Conservation (phyloP, 2,329 filamentous ascomycete genomes). For the Fusarium sacchari region DNA sequence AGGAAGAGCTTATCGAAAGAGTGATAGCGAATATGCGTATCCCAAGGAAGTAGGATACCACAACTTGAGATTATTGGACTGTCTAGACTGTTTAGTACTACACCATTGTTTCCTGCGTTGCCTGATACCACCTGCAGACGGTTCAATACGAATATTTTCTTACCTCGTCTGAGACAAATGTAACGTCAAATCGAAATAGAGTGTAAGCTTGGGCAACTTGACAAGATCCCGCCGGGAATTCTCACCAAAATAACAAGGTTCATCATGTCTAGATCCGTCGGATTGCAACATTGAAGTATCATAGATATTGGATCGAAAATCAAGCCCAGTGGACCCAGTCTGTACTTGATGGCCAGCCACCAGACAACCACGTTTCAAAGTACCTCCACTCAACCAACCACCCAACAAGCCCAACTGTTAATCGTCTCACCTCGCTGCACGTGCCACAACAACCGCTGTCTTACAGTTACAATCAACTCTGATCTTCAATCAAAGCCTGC, state of each 20-base stretch:
- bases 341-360: constrained; percentile 23
- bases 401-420: constrained; percentile 38
- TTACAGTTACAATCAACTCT: constrained; percentile 26
- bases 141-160: not conserved
- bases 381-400: constrained; percentile 39
- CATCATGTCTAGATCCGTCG: not conserved
- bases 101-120: not conserved
- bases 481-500: constrained; percentile 30
- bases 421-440: constrained; percentile 41
- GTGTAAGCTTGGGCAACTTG: not conserved
- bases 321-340: constrained; percentile 29
- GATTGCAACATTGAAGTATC: constrained; percentile 17
- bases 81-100: not conserved
- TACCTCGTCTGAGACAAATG: not conserved
- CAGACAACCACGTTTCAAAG: constrained; percentile 19
- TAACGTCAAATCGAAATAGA: not conserved
- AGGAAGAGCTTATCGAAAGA: constrained; percentile 59
- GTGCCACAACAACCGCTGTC: constrained; percentile 38
- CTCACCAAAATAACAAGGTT: not conserved
- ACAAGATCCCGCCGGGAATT: not conserved
- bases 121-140: constrained; percentile 12
- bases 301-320: constrained; percentile 1
- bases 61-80: not conserved
- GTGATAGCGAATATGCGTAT: constrained; percentile 60
- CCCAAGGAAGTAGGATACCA: constrained; percentile 43